Percentiles rank a stretch among this genome's conserved stretches.
phyloP scores from a whole-genome alignment of 345 rosid genomes.

The Angophora floribunda region DNA sequence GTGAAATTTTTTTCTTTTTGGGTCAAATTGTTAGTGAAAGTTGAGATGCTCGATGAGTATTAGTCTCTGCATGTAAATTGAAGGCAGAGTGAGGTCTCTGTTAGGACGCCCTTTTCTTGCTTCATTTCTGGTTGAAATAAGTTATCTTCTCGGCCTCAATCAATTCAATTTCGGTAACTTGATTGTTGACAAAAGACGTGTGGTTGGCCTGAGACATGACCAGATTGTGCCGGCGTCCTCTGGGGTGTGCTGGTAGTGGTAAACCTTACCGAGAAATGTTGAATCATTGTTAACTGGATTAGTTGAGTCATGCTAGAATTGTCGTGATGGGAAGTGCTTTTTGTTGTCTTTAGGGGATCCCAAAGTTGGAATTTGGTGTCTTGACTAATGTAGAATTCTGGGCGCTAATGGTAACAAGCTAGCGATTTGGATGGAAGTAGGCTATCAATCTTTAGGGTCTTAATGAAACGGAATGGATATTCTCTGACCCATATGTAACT shows the following conservation, averaged over 20 bases:
- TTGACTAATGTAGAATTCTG: not conserved
- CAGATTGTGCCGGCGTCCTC: not conserved
- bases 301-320: not conserved
- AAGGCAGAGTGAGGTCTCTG: not conserved
- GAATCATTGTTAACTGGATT: not conserved
- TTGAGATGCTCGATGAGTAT: not conserved
- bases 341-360: not conserved
- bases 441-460: not conserved
- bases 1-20: no score
- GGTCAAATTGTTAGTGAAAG: not conserved
- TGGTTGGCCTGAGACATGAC: not conserved
- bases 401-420: not conserved
- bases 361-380: not conserved
- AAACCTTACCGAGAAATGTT: not conserved
- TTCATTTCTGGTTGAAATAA: not conserved
- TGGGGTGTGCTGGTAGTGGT: not conserved
- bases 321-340: not conserved
- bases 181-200: not conserved
- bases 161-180: not conserved
- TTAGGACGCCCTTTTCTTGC: not conserved
- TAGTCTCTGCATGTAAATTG: not conserved
- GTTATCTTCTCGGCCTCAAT: not conserved
- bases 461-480: not conserved
- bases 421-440: not conserved
- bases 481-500: not conserved